Conservation (phyloP, 352 stramenopile species). For the Halophytophthora batemanensis region DNA sequence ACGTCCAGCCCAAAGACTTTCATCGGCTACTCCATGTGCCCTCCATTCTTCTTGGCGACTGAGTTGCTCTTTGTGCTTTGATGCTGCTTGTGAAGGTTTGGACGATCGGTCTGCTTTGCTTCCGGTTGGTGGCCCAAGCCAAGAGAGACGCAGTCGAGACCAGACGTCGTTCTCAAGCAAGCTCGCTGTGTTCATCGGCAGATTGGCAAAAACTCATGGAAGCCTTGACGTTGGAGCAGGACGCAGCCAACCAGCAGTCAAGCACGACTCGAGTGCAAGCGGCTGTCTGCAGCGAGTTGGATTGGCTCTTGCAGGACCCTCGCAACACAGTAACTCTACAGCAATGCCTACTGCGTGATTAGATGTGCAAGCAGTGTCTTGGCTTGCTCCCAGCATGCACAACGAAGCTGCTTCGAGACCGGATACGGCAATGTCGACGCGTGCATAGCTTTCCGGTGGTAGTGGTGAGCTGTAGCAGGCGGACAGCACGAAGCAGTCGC, state of each 20-base stretch:
- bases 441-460: too few species aligned
- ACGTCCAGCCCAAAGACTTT: not conserved
- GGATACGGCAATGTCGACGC: too few species aligned
- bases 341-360: constrained; percentile 14
- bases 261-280: constrained; percentile 5
- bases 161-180: constrained; percentile 5
- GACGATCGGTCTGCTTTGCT: constrained; percentile 37
- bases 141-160: constrained; percentile 15
- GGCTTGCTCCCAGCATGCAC: not conserved
- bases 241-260: constrained; percentile 5
- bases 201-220: constrained; percentile 25
- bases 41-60: not conserved
- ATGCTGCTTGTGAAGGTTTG: constrained; percentile 28
- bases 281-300: constrained; percentile 1
- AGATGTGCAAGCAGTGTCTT: not conserved
- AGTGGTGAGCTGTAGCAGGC: too few species aligned
- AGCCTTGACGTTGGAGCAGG: constrained; percentile 11
- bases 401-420: not conserved
- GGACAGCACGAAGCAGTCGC: too few species aligned
- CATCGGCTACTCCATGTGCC: not conserved
- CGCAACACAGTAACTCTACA: constrained; percentile 28
- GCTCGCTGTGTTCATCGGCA: not conserved
- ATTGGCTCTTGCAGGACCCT: constrained; percentile 25
- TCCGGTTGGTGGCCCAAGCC: constrained; percentile 28
- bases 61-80: not conserved